These are phyloP conservation scores for Grifola frondosa DNA, from an alignment of 1,284 basidiomycete species.

Conservation along the genomic window DNA sequence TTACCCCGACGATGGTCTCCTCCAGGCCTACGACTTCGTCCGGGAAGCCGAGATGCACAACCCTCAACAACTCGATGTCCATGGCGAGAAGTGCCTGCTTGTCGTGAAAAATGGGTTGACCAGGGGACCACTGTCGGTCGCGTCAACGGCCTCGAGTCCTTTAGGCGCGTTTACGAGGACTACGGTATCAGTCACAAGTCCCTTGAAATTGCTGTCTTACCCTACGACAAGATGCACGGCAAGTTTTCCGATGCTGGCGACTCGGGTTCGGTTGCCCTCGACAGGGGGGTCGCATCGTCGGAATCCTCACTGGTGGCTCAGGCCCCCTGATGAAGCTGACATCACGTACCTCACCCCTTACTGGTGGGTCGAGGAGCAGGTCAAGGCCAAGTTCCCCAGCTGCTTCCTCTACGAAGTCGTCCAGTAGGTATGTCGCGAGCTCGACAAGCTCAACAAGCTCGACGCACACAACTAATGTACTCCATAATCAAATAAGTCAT, in stretches of 20 bases:
- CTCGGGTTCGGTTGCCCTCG: slow-evolving; percentile 30
- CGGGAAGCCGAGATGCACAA: slow-evolving; percentile 21
- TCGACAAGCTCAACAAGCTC: slow-evolving; percentile 8
- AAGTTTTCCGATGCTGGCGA: slow-evolving; percentile 28
- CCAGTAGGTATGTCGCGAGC: slow-evolving; percentile 12
- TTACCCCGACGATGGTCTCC: slow-evolving; percentile 30
- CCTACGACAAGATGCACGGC: slow-evolving; percentile 19
- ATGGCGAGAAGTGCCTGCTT: slow-evolving; percentile 22
- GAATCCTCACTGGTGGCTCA: slow-evolving; percentile 27
- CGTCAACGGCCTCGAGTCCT: slow-evolving; percentile 28
- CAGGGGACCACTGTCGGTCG: slow-evolving; percentile 32
- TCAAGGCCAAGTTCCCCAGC: slow-evolving; percentile 25
- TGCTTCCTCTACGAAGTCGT: slow-evolving; percentile 22
- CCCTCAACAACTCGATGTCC: slow-evolving; percentile 24
- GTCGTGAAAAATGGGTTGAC: slow-evolving; percentile 31
- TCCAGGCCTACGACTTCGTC: slow-evolving; percentile 24
- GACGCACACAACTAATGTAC: neutral
- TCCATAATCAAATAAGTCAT: too few relatives aligned
- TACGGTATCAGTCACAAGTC: slow-evolving; percentile 17
- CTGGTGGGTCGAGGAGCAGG: slow-evolving; percentile 23
- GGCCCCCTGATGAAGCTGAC: slow-evolving; percentile 20
- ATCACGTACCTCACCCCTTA: slow-evolving; percentile 30
- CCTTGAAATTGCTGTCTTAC: slow-evolving; percentile 22
- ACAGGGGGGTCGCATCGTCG: slow-evolving; percentile 27
- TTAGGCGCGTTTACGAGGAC: slow-evolving; percentile 21